A percentile compares a stretch with the other conserved stretches of the same genome.
These are phyloP conservation scores for Conticribra weissflogii DNA, from an alignment of 108 stramenopile genomes.

Conservation along the genomic window DNA sequence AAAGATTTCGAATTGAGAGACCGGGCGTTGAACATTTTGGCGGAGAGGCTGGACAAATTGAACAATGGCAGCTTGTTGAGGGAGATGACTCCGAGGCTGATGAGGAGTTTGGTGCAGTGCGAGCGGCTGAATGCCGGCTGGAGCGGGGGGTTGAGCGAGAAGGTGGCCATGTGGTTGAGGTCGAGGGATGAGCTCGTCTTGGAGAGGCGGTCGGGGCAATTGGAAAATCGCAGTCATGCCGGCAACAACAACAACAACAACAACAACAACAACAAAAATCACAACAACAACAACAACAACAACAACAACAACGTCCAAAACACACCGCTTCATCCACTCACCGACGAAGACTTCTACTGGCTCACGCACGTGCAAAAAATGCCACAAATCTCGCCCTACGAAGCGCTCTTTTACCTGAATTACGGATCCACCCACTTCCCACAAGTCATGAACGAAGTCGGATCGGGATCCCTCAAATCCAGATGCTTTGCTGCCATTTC, in stretches of 20 bases:
- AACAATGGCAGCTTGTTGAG: slow-evolving; percentile 14
- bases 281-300: neutral
- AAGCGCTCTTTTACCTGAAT: slow-evolving; percentile 38
- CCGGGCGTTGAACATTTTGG: slow-evolving; percentile 25
- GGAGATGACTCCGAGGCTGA: slow-evolving; percentile 24
- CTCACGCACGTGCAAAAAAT: slow-evolving; percentile 42
- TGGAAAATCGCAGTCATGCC: too few relatives aligned
- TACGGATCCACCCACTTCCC: slow-evolving; percentile 38
- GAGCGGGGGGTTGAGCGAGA: slow-evolving; percentile 23
- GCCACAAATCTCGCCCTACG: slow-evolving; percentile 30
- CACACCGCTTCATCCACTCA: neutral
- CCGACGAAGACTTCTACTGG: slow-evolving; percentile 50
- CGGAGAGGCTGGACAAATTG: slow-evolving; percentile 37
- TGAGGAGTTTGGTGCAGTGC: slow-evolving; percentile 45
- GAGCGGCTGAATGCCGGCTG: slow-evolving; percentile 23
- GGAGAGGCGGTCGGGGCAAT: too few relatives aligned
- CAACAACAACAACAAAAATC: neutral
- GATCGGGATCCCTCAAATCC: slow-evolving; percentile 32
- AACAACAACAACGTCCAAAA: neutral
- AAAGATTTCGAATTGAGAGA: slow-evolving; percentile 43
- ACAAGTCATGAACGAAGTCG: slow-evolving; percentile 35
- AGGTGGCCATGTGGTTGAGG: slow-evolving; percentile 34
- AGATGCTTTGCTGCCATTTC: slow-evolving; percentile 31
- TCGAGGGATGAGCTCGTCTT: slow-evolving; percentile 12
- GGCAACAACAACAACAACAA: neutral